phyloP scores from a whole-genome alignment of 331 rosid species.

The Malus hybrid region DNA sequence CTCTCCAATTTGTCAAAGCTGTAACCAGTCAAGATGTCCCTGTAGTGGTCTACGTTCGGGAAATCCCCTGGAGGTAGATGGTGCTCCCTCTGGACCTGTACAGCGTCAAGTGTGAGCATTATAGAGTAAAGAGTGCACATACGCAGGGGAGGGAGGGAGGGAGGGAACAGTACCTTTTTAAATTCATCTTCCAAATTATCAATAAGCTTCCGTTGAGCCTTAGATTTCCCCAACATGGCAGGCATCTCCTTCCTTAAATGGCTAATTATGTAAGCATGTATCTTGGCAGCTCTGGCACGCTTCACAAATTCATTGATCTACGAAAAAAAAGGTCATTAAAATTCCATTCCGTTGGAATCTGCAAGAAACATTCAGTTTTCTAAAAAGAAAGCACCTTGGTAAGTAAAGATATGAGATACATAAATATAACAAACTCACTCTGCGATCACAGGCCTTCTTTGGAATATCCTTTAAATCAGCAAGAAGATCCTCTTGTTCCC shows the following conservation, averaged over 20 bases:
- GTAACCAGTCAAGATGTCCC: slow-evolving; percentile 54
- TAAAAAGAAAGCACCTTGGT: not conserved
- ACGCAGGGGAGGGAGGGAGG: not conserved
- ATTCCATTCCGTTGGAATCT: not conserved
- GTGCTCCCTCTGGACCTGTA: slow-evolving; percentile 75
- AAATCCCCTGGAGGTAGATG: slow-evolving; percentile 90
- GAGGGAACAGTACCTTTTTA: slow-evolving; percentile 49
- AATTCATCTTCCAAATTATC: slow-evolving; percentile 70
- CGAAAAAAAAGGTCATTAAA: not conserved
- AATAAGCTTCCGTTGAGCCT: slow-evolving; percentile 62
- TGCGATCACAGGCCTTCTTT: slow-evolving; percentile 82
- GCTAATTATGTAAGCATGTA: slow-evolving; percentile 76
- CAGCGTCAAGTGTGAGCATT: not conserved
- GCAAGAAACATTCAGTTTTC: not conserved
- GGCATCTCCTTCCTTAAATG: slow-evolving; percentile 90
- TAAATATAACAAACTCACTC: slow-evolving; percentile 38
- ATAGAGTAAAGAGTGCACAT: not conserved
- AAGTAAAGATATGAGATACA: not conserved
- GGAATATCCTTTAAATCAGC: slow-evolving; percentile 83
- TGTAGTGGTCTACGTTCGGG: slow-evolving; percentile 66
- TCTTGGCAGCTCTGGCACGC: slow-evolving; percentile 88
- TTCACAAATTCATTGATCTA: slow-evolving; percentile 90
- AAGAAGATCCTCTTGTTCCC: slow-evolving; percentile 88
- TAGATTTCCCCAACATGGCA: slow-evolving; percentile 76
- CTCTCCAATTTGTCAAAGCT: slow-evolving; percentile 72